Percentiles rank a stretch among this genome's conserved stretches.
Evolutionary conservation across 148 eudicot species (phyloP).

Genomic region (Polygonum maritimum): DNA sequence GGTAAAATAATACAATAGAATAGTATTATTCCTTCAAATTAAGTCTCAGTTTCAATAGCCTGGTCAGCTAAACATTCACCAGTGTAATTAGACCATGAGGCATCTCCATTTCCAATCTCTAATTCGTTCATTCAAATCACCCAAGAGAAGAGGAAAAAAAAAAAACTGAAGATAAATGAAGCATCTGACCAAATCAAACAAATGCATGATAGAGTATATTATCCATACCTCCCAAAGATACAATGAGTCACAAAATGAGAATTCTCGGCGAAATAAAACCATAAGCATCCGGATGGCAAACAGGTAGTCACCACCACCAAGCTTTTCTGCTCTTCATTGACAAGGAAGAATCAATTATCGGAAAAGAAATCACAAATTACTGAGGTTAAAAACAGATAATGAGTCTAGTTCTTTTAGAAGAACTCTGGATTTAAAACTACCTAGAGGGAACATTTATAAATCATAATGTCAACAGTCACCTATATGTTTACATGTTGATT

Average conservation of each 20-base stretch:
- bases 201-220: background rate
- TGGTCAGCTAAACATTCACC: background rate
- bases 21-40: background rate
- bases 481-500: background rate
- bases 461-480: background rate
- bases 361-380: background rate
- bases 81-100: no score
- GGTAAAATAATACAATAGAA: background rate
- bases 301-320: constrained; percentile 93
- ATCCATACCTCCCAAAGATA: constrained; percentile 93
- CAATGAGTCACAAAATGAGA: constrained; percentile 87
- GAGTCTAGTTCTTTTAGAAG: background rate
- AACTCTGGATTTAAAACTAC: background rate
- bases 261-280: constrained; percentile 97
- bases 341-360: background rate
- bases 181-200: background rate
- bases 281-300: constrained; percentile 98
- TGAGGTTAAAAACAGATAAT: background rate
- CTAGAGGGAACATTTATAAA: background rate
- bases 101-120: background rate
- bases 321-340: constrained; percentile 48
- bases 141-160: no score
- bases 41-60: background rate
- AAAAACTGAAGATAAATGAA: background rate
- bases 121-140: background rate